Base-by-base conservation (phyloP, 495 filamentous ascomycete species). In the Aspergillus egyptiacus region DNA sequence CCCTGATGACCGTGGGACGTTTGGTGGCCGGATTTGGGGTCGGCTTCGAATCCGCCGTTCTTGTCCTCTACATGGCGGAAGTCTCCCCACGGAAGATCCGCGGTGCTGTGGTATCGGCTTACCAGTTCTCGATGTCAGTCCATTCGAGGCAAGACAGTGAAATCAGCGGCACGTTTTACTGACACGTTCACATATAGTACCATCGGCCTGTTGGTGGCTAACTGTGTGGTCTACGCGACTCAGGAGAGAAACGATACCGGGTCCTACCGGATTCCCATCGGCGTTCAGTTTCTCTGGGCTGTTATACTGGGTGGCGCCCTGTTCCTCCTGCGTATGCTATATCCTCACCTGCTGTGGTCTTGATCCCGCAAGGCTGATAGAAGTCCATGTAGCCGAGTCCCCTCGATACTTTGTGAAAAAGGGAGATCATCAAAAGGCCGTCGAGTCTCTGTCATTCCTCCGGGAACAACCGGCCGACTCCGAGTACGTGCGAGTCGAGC, bases 51-150 rank as follows among this genome's bases (percentile, higher is more conserved):
- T 91, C 67, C 6, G 67, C 25, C 2, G 6, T 31, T 13, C 13
- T 40, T 14, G 3, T 25, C 18, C 17, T 17, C 15, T 15, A 22
- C 17, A 42, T 15, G 22, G 13, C 85, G 39, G 87, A 91, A 63
- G 86, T 81, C 15, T 80, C 85, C 0, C 71, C 89, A 1, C 83
- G 84, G 59, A 87, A 84, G 79, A 85, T 95, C 48, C 84, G 89
- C 62, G 89, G 86, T 58, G 78, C 81, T 20, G 80, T 91, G 48
- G 86, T 93, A 25, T 81, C 83, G 34, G 81, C 79, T 5, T 94
- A 93, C 58, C 89, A 95, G 66, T 75, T 88, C 46, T 80, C 82
- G 44, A 91, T 94, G n/a, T n/a, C n/a, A n/a, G n/a, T n/a, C n/a
- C n/a, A n/a, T n/a, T n/a, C n/a, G n/a, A n/a, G n/a, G n/a, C n/a